phyloP scores from a whole-genome alignment of 73 alveolate genomes.

The Paramecium sonneborni region DNA sequence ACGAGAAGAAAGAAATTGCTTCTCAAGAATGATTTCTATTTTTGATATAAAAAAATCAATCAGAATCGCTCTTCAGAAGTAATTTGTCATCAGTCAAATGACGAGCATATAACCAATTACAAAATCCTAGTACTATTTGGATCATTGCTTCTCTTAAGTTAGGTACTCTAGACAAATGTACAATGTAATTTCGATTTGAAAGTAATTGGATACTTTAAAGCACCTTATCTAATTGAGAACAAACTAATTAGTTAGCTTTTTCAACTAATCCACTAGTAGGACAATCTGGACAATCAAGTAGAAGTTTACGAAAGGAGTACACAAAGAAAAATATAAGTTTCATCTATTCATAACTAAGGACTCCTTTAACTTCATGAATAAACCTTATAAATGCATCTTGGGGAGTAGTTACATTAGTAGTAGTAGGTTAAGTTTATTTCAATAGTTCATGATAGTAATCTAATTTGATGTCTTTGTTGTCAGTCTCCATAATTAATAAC shows the following conservation, averaged over 20 bases:
- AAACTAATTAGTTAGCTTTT: not conserved
- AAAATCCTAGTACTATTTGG: conserved; percentile 32
- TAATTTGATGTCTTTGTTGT: not conserved
- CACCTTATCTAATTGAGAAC: not conserved
- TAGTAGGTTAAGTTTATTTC: not conserved
- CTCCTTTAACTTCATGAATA: conserved; percentile 17
- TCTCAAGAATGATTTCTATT: conserved; percentile 14
- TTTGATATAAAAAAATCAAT: conserved; percentile 10
- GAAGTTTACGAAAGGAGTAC: conserved; percentile 14
- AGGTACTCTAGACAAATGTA: not conserved
- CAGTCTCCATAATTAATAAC: not conserved
- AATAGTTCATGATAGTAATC: conserved; percentile 13
- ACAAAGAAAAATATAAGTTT: conserved; percentile 21
- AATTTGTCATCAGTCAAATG: conserved; percentile 52
- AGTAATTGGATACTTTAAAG: not conserved
- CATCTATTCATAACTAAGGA: conserved; percentile 4
- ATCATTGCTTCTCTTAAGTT: conserved; percentile 33
- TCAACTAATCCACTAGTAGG: conserved; percentile 16
- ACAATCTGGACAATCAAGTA: not conserved
- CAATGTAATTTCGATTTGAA: not conserved
- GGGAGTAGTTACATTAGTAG: not conserved
- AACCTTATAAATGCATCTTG: conserved; percentile 20
- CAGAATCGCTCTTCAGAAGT: conserved; percentile 40
- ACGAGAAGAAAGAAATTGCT: not conserved
- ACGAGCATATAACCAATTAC: conserved; percentile 63